These are phyloP conservation scores for Penicillium canariense DNA, from an alignment of 495 filamentous ascomycete species.

Conservation along the genomic window DNA sequence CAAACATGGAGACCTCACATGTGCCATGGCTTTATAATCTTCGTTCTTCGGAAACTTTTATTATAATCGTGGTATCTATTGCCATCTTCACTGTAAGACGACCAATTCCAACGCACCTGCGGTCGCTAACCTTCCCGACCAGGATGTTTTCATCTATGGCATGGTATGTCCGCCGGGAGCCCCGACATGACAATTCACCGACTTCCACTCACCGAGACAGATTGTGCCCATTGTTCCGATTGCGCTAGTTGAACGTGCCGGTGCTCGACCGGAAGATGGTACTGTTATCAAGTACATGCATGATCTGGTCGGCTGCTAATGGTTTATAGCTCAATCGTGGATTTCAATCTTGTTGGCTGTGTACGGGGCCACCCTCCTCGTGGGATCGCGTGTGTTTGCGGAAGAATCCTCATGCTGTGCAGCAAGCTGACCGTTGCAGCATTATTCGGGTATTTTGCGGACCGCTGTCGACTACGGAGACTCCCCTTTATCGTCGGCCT, in stretches of 20 bases:
- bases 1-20: neutral
- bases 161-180: constrained; percentile 41
- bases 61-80: constrained; percentile 50
- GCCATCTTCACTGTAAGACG: constrained; percentile 50
- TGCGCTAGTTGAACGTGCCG: constrained; percentile 56
- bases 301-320: neutral
- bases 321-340: constrained; percentile 63
- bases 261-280: constrained; percentile 55
- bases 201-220: constrained; percentile 16
- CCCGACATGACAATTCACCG: neutral
- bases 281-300: neutral
- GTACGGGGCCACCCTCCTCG: constrained; percentile 68
- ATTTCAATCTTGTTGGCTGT: constrained; percentile 71
- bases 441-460: constrained; percentile 52
- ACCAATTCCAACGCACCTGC: neutral
- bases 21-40: constrained; percentile 25
- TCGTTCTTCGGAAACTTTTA: constrained; percentile 42
- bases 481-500: constrained; percentile 58
- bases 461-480: constrained; percentile 50
- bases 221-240: constrained; percentile 80
- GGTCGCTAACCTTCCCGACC: constrained; percentile 6
- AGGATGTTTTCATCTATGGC: constrained; percentile 74
- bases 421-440: constrained; percentile 8
- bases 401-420: neutral
- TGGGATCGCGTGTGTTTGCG: constrained; percentile 49